Conservation (phyloP, 2,329 filamentous ascomycete species). For the Colletotrichum sp. region DNA sequence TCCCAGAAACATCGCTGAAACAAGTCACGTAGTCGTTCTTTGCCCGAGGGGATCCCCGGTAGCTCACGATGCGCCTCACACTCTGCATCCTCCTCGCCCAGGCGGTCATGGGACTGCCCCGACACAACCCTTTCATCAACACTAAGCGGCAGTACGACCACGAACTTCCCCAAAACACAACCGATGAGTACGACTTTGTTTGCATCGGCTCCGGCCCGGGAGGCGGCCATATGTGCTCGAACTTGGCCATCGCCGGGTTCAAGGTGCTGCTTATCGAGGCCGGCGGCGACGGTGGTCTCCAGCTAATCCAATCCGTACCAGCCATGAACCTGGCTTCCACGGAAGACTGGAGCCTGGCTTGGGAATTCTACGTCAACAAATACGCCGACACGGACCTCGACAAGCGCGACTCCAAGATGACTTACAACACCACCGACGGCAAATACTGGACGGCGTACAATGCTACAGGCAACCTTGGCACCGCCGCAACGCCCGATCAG, state of each 20-base stretch:
- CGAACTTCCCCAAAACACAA: neutral
- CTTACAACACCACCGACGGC: neutral
- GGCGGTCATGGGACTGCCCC: neutral
- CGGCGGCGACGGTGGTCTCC: conserved; percentile 54
- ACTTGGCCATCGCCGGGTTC: conserved; percentile 60
- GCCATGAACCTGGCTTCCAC: neutral
- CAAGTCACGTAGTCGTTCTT: neutral
- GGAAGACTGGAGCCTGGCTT: neutral
- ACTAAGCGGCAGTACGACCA: neutral
- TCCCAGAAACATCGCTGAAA: neutral
- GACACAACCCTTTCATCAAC: neutral
- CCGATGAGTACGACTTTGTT: conserved; percentile 56
- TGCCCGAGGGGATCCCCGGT: neutral
- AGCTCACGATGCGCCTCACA: neutral
- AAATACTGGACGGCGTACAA: neutral
- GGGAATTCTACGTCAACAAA: neutral
- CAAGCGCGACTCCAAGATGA: neutral
- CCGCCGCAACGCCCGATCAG: neutral
- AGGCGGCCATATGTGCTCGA: conserved; percentile 57
- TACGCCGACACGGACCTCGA: neutral
- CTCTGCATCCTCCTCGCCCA: neutral
- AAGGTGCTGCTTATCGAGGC: conserved; percentile 64
- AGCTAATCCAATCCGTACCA: neutral
- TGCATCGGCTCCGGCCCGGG: conserved; percentile 62
- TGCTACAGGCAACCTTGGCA: neutral